Percentiles rank a stretch among this genome's conserved stretches.
Conservation (phyloP, 345 rosid genomes). For the Gossypium stocksii region DNA sequence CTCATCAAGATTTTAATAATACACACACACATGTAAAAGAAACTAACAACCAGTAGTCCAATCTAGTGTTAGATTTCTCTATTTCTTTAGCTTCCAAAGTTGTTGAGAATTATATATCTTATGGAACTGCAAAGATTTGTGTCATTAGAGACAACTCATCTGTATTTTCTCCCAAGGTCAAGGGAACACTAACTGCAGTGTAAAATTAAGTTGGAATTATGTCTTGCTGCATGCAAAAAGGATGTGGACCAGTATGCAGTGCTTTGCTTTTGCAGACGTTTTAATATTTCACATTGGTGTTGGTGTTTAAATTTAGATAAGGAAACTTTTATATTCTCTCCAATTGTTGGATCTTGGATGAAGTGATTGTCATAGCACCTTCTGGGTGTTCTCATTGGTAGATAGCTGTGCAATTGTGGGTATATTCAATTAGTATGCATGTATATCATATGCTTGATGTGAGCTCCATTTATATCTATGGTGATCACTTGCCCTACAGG, state of each 20-base stretch:
- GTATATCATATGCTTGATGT: background rate
- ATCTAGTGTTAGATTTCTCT: background rate
- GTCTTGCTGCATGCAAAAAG: background rate
- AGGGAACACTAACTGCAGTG: background rate
- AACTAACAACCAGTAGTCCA: background rate
- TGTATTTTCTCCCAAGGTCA: background rate
- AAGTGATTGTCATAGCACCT: background rate
- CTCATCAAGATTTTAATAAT: background rate
- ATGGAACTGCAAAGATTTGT: background rate
- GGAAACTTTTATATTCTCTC: background rate
- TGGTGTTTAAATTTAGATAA: background rate
- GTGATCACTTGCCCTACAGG: background rate
- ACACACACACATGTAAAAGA: background rate
- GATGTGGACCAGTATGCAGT: background rate
- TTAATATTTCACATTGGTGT: background rate
- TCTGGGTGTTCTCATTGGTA: background rate
- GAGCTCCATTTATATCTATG: background rate
- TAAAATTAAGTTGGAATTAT: background rate
- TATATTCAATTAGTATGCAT: background rate
- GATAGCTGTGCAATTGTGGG: background rate
- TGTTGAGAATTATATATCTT: background rate
- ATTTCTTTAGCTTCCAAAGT: slow-evolving; percentile 2
- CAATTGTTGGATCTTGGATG: background rate
- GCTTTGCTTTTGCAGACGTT: background rate
- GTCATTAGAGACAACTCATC: background rate